Conservation (phyloP, 2,329 filamentous ascomycete genomes). For the Tolypocladium endophyticum region DNA sequence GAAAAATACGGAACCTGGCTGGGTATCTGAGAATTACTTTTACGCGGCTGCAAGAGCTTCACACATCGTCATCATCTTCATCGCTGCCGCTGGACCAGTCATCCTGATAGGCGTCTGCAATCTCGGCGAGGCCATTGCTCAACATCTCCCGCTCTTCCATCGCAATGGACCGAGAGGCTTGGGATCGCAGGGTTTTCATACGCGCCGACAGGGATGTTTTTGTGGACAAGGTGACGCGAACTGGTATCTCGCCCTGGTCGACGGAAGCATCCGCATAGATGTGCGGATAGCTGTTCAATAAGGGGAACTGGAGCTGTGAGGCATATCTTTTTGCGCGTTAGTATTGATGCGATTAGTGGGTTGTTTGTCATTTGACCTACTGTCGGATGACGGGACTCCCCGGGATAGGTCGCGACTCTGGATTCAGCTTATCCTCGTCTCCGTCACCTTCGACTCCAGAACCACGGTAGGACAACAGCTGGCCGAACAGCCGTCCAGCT, state of each 20-base stretch:
- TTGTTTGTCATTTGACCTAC: constrained; percentile 7
- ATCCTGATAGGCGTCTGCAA: constrained; percentile 81
- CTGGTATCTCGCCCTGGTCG: constrained; percentile 20
- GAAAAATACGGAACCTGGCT: not conserved
- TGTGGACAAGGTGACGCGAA: constrained; percentile 57
- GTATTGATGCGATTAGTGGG: not conserved
- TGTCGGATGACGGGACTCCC: constrained; percentile 16
- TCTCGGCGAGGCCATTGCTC: constrained; percentile 69
- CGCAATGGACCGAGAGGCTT: constrained; percentile 51
- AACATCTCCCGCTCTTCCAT: constrained; percentile 76
- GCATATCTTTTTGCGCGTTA: constrained; percentile 1
- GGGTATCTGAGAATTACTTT: not conserved
- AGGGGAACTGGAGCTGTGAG: constrained; percentile 31
- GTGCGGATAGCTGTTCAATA: constrained; percentile 73
- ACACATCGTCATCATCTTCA: constrained; percentile 52
- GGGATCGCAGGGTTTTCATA: constrained; percentile 54
- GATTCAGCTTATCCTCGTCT: constrained; percentile 1
- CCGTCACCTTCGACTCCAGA: not conserved
- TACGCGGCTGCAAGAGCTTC: constrained; percentile 3
- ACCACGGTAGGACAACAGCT: constrained; percentile 14
- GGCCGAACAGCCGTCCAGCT: constrained; percentile 17
- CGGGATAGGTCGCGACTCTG: constrained; percentile 10
- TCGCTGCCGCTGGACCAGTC: constrained; percentile 76
- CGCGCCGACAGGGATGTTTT: constrained; percentile 62
- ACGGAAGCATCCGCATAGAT: constrained; percentile 47